These are phyloP conservation scores for Setaria italica DNA, from an alignment of 202 grass and related monocot species.

Conservation along the genomic window DNA sequence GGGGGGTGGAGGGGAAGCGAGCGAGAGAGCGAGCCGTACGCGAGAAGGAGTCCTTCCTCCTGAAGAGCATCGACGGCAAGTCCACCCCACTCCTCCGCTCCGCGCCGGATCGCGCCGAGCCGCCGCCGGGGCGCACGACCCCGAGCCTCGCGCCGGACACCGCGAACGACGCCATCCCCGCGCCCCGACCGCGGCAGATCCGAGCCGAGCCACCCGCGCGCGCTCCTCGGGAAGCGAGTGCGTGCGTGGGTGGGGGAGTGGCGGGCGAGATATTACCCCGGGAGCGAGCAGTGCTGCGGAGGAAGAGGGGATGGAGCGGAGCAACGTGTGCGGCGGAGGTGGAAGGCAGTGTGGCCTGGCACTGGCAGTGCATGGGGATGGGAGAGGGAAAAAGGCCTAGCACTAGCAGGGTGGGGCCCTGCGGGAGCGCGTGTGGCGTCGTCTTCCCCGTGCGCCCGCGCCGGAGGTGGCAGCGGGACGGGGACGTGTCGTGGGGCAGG, in stretches of 20 bases:
- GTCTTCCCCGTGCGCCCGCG: constrained; percentile 42
- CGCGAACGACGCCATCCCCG: constrained; percentile 52
- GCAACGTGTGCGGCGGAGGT: constrained; percentile 66
- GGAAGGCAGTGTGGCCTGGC: constrained; percentile 26
- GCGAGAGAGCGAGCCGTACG: constrained; percentile 27
- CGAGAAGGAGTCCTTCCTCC: constrained; percentile 56
- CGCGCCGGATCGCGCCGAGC: constrained; percentile 42
- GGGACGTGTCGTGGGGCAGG: background rate
- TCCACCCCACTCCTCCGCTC: constrained; percentile 50
- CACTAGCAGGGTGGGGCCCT: background rate
- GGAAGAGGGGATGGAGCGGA: background rate
- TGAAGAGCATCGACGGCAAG: constrained; percentile 48
- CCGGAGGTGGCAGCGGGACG: constrained; percentile 34
- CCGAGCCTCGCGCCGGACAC: constrained; percentile 60
- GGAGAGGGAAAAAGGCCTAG: background rate
- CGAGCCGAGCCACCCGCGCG: background rate
- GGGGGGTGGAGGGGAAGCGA: background rate
- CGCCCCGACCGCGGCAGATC: constrained; percentile 23
- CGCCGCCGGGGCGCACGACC: constrained; percentile 21
- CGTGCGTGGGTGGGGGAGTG: background rate
- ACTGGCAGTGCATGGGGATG: constrained; percentile 51
- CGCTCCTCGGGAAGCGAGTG: background rate
- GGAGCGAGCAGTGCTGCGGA: background rate
- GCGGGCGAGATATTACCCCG: constrained; percentile 43
- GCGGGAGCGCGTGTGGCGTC: constrained; percentile 29